Conservation (phyloP, 805 yeast species). For the Ogataea minuta region DNA sequence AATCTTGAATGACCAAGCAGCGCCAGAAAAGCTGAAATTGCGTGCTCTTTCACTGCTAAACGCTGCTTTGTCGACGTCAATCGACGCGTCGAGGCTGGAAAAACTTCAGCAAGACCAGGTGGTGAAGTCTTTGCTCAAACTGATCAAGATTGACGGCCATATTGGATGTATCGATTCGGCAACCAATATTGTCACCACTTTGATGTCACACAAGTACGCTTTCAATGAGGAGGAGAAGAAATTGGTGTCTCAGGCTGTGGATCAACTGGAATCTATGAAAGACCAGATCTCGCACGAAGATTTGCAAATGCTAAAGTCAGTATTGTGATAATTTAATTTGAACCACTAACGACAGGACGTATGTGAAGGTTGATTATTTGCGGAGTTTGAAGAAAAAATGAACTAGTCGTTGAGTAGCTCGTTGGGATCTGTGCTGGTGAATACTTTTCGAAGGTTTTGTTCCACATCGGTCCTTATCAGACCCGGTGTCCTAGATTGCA, state of each 20-base stretch:
- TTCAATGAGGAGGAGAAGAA: constrained; percentile 45
- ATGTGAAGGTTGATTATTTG: constrained; percentile 35
- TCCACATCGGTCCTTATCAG: constrained; percentile 49
- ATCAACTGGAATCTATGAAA: constrained; percentile 40
- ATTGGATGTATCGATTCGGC: constrained; percentile 57
- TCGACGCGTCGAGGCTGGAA: constrained; percentile 38
- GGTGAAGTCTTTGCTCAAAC: constrained; percentile 33
- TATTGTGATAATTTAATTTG: constrained; percentile 23
- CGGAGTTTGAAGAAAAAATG: constrained; percentile 24
- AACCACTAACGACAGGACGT: constrained; percentile 30
- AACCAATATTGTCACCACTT: constrained; percentile 46
- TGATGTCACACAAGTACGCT: constrained; percentile 43
- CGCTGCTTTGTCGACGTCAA: constrained; percentile 57
- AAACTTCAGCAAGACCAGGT: constrained; percentile 40
- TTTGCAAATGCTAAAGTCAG: constrained; percentile 47
- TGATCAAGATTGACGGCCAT: constrained; percentile 38
- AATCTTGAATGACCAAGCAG: constrained; percentile 13
- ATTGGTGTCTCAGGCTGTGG: constrained; percentile 37
- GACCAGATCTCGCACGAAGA: constrained; percentile 57
- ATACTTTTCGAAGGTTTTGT: constrained; percentile 43
- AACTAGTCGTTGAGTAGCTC: constrained; percentile 32
- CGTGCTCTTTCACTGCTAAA: constrained; percentile 48
- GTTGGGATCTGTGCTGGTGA: constrained; percentile 50
- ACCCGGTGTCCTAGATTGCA: constrained; percentile 3
- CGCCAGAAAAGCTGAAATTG: constrained; percentile 42